Evolutionary conservation across 257 asterid genomes (phyloP), one percentile per base, ranked within the genome.

Genomic region (Rauvolfia tetraphylla): DNA sequence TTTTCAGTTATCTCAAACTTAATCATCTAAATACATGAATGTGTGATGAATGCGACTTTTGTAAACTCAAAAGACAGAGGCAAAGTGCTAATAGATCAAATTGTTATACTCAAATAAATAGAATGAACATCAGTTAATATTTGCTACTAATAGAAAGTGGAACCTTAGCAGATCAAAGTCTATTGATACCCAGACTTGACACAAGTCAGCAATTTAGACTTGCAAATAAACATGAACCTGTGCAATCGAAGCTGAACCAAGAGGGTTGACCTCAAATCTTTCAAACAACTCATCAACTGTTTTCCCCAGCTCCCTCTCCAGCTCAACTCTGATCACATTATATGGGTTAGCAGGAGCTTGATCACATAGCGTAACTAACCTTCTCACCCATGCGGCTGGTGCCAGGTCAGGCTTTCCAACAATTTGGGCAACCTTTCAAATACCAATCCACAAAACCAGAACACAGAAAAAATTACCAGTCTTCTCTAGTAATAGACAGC

Each of bases 211-310:
- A 63, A 34, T 18, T 7, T 39, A 41, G 15, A 68, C n/a, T 31
- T 22, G 83, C 78, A 78, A 17, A 76, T 15, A 66, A 68, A 77
- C 49, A 75, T 38, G 73, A 79, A 95, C 99, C 98, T 95, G 99
- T 10, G 97, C 99, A 80, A 93, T 95, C 71, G 99, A 95, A 61
- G 99, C 99, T 59, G 99, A 91, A 81, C 99, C 99, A 81, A 95
- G 97, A 76, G 98, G 99, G 74, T 84, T 81, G 39, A 48, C 79
- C 78, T 93, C 97, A 78, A 95, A 91, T 74, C 88, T 86, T 76
- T 95, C 97, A 72, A 95, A 93, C 61, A 93, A 61, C 68, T 88
- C 96, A 59, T 91, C 96, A 75, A 90, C 56, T 76, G 85, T 82
- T 72, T 41, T 90, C 54, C 97, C 98, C 81, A 91, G 81, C 82